Evolutionary conservation across 352 stramenopile species (phyloP).

Genomic region (Phytophthora hibernalis): DNA sequence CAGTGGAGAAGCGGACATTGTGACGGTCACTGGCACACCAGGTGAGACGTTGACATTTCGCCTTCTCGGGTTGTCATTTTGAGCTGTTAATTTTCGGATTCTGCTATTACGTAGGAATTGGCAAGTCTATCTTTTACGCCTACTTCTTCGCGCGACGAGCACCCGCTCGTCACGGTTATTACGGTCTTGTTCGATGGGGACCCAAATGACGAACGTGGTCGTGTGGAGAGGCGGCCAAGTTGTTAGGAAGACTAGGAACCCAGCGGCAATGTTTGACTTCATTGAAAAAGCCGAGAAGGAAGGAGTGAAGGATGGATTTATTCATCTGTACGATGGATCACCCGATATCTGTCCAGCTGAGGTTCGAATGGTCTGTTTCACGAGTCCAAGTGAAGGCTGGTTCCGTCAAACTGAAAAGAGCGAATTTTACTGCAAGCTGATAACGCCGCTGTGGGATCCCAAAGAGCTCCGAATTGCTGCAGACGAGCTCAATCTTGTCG

Average conservation of each 20-base stretch:
- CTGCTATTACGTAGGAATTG: constrained; percentile 10
- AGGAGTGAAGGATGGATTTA: not conserved
- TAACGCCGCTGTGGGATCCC: constrained; percentile 11
- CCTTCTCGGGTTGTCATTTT: too few relatives aligned
- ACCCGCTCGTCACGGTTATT: not conserved
- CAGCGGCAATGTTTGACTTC: not conserved
- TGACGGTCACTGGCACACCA: constrained; percentile 3
- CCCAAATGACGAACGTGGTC: constrained; percentile 1
- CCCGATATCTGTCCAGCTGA: not conserved
- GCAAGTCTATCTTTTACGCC: constrained; percentile 14
- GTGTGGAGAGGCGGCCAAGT: not conserved
- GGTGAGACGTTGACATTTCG: not conserved
- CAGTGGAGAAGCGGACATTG: not conserved
- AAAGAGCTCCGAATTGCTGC: constrained; percentile 8
- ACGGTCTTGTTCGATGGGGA: not conserved
- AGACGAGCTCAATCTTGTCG: not conserved
- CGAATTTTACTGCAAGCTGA: not conserved
- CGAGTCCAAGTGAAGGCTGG: not conserved
- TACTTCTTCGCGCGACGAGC: constrained; percentile 11
- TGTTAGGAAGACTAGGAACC: not conserved
- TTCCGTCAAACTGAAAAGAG: not conserved
- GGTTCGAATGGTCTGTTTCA: not conserved
- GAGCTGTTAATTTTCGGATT: not conserved
- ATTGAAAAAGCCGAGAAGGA: not conserved
- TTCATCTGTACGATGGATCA: not conserved